Base-by-base conservation (phyloP, 78 protist genomes). In the Protostelium mycophagum region DNA sequence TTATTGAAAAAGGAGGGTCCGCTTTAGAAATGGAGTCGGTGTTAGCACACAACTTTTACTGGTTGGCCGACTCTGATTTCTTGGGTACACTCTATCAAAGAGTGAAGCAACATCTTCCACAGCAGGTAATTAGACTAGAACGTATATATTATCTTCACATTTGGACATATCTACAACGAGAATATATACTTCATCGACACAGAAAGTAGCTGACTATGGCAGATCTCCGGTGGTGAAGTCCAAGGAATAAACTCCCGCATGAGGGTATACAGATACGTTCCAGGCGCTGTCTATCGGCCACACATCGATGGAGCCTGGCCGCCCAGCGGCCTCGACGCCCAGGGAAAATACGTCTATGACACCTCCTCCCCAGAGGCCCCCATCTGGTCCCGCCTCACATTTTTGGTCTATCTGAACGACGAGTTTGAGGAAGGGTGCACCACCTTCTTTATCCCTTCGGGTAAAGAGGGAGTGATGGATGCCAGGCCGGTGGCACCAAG, bases 271-370 rank as follows among this genome's bases (percentile, higher is more conserved):
- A 37, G 93, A 34, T 88, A 91, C 90, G 90, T 25, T 35, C 90
- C 93, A 0, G 93, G 93, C 63, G 89, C 89, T 28, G 88, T 91
- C 28, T 91, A 91, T 85, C 63, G 94, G 28, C 94, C 94, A 1
- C 94, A 91, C 63, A 63, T 91, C 10, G 94, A 91, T 39, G 94
- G 94, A 1, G 90, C 91, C 0, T 91, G 94, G 94, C 94, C 94
- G 34, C 88, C 88, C 34, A 73, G 87, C 28, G 94, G 88, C 25
- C 28, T 51, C 0, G 73, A 51, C 73, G 90, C 38, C 38, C 88
- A 91, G 1, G 94, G 88, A 25, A 28, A 73, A 34, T 87, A 85
- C 63, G 86, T 86, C 29, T 91, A 85, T 85, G 94, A 87, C 63
- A 51, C 73, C 5, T 51, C 73, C 73, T 25, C 31, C 73, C 85